Evolutionary conservation across 108 stramenopile genomes (phyloP).

Genomic region (Asterionellopsis glacialis): DNA sequence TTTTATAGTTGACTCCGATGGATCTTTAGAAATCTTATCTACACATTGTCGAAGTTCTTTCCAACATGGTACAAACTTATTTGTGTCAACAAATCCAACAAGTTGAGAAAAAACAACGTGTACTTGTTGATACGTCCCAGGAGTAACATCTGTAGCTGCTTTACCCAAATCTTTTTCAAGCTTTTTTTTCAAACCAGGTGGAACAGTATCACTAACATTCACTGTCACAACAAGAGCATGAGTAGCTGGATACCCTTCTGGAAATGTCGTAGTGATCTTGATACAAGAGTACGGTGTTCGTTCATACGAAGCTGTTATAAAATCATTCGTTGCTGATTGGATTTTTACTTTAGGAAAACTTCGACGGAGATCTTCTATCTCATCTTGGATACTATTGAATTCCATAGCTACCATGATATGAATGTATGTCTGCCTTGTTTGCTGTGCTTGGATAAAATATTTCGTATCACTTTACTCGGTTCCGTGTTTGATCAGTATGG

Average conservation of each 20-base stretch:
- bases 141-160: constrained; percentile 10
- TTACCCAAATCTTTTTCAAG: constrained; percentile 28
- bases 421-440: too few relatives aligned
- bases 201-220: constrained; percentile 23
- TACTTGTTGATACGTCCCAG: constrained; percentile 26
- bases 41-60: constrained; percentile 36
- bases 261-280: constrained; percentile 37
- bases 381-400: background rate
- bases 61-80: constrained; percentile 45
- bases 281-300: constrained; percentile 39
- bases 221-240: constrained; percentile 30
- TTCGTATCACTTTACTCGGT: too few relatives aligned
- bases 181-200: constrained; percentile 48
- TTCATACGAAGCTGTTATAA: constrained; percentile 34
- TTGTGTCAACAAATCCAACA: constrained; percentile 31
- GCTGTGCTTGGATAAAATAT: too few relatives aligned
- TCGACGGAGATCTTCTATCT: background rate
- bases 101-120: constrained; percentile 18
- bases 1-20: constrained; percentile 19
- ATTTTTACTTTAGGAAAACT: background rate
- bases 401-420: too few relatives aligned
- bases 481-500: too few relatives aligned
- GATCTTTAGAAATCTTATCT: constrained; percentile 16
- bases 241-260: constrained; percentile 26
- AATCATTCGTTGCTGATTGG: constrained; percentile 5